A percentile compares a stretch with the other conserved stretches of the same genome.
Evolutionary conservation across 1,284 basidiomycete species (phyloP).

Genomic region (Cerioporus squamosus): DNA sequence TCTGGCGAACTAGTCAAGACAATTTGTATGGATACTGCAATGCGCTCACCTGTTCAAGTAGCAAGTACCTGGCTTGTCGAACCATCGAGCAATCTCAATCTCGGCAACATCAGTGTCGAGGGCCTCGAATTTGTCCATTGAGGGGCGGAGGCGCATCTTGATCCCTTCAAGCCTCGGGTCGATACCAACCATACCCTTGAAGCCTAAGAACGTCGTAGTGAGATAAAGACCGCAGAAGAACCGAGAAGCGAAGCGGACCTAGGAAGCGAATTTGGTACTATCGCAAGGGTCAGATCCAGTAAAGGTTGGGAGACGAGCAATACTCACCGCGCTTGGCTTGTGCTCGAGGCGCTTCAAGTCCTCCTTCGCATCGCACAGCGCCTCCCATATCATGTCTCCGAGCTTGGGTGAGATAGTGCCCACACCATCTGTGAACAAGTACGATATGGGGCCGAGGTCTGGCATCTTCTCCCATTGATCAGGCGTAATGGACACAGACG

Average conservation of each 20-base stretch:
- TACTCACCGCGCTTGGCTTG: slow-evolving; percentile 63
- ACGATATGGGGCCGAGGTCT: slow-evolving; percentile 51
- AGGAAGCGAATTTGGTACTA: slow-evolving; percentile 80
- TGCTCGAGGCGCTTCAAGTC: slow-evolving; percentile 37
- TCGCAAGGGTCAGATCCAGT: background rate
- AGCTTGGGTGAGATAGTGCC: slow-evolving; percentile 73
- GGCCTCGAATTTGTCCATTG: slow-evolving; percentile 75
- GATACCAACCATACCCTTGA: slow-evolving; percentile 73
- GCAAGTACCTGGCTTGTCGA: slow-evolving; percentile 57
- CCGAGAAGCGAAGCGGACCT: slow-evolving; percentile 38
- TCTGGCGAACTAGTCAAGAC: slow-evolving; percentile 35
- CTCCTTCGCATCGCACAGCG: slow-evolving; percentile 49
- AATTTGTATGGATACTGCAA: background rate
- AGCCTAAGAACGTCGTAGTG: slow-evolving; percentile 34
- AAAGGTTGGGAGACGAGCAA: background rate
- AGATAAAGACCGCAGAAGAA: background rate
- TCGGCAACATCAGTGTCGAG: slow-evolving; percentile 48
- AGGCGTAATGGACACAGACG: slow-evolving; percentile 59
- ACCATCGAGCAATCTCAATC: slow-evolving; percentile 74
- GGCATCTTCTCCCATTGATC: slow-evolving; percentile 62
- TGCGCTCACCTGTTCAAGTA: slow-evolving; percentile 64
- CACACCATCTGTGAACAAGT: slow-evolving; percentile 74
- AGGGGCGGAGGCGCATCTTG: slow-evolving; percentile 65
- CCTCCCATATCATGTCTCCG: slow-evolving; percentile 59
- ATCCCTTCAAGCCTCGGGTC: slow-evolving; percentile 58